Evolutionary conservation across 805 yeast genomes (phyloP), one percentile per base, ranked within the genome.

Genomic region (Yamadazyma sp.): DNA sequence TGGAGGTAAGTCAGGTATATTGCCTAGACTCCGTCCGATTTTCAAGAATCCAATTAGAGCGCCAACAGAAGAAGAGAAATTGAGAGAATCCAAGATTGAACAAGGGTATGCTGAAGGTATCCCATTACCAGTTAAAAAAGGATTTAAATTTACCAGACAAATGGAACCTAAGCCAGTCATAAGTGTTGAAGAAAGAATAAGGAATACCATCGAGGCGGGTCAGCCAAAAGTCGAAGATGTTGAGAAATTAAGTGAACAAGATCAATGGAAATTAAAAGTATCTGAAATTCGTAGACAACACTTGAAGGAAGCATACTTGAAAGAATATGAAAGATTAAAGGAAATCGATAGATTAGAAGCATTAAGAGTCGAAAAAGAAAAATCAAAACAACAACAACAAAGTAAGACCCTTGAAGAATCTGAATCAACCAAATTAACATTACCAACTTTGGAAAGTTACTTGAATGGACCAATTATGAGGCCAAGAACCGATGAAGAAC

Each of bases 21-120:
- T 89, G 45, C 97, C 97, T 31, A 69, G 64, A 36, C 80, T 86
- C 7, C 80, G 95, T 50, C 76, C 80, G 25, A 78, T 86, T 20
- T 77, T 89, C 62, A 84, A 80, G 49, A 75, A 76, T 36, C 86
- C 88, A 4, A 67, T 71, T 31, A 71, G 73, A 44, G 80, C 78
- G 20, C 53, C 66, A 41, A 71, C 70, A 42, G 73, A 46, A 10
- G 50, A 65, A 21, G 70, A 67, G 38, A 27, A 43, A 38, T 71
- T 66, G 12, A 68, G 70, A 25, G 73, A 71, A 34, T 43, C 59
- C 22, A 60, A 70, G 23, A 73, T 76, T 13, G 70, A 60, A 36
- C 68, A 61, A 42, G 89, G 88, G 10, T 86, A 80, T 56, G 94
- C 89, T 19, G 78, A 76, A 33, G 82, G 80, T 42, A 73, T 76